These are phyloP conservation scores for Platanthera zijinensis DNA, from an alignment of 106 monocot species.

Conservation along the genomic window DNA sequence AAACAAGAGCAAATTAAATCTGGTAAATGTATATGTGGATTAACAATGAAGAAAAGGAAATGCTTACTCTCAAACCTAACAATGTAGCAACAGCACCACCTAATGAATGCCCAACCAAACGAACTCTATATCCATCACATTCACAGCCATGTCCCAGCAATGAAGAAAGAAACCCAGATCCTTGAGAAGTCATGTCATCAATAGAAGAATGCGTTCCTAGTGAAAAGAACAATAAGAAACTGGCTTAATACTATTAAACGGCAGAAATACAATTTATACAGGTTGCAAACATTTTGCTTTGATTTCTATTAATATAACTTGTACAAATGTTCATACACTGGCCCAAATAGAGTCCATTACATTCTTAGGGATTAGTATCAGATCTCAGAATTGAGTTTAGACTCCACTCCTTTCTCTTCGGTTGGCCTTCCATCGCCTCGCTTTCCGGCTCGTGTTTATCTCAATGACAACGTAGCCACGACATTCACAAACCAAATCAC, in stretches of 20 bases:
- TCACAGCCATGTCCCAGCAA: slow-evolving; percentile 70
- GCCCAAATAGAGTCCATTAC: no score
- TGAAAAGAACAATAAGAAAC: not conserved
- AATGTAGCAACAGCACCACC: slow-evolving; percentile 86
- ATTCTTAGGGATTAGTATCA: no score
- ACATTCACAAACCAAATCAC: no score
- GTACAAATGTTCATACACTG: no score
- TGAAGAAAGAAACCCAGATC: slow-evolving; percentile 68
- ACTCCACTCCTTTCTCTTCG: not conserved
- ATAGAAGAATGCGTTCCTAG: slow-evolving; percentile 5
- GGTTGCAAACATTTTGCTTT: not conserved
- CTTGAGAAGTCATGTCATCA: slow-evolving; percentile 20
- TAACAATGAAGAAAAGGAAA: not conserved
- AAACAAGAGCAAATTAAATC: not conserved
- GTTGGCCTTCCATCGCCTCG: no score
- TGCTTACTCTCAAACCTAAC: slow-evolving; percentile 74
- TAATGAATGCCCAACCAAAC: slow-evolving; percentile 89
- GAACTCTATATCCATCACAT: slow-evolving; percentile 75
- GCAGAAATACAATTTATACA: not conserved
- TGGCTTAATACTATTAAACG: not conserved
- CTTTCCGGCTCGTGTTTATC: no score
- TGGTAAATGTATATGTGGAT: not conserved
- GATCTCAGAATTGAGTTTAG: not conserved
- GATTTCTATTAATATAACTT: not conserved
- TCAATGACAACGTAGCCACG: no score